phyloP scores from a whole-genome alignment of 352 stramenopile species.

The Pythium guiyangense region DNA sequence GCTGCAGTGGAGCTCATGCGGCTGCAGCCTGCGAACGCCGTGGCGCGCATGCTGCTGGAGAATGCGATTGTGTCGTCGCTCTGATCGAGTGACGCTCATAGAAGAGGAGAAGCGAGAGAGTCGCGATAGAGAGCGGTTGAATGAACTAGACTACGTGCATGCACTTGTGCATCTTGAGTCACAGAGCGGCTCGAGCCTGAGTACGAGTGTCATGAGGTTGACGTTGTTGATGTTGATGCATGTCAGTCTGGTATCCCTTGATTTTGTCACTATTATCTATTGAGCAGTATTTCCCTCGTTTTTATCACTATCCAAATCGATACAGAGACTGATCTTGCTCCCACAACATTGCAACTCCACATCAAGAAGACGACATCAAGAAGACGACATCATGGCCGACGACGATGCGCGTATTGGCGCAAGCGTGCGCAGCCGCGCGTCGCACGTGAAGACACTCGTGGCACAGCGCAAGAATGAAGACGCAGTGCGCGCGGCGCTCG shows the following conservation, averaged over 20 bases:
- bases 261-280: neutral
- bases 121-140: neutral
- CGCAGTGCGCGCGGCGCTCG: conserved; percentile 62
- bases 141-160: neutral
- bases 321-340: neutral
- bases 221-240: too few relatives aligned
- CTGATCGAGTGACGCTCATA: neutral
- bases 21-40: conserved; percentile 66
- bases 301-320: neutral
- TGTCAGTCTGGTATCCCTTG: neutral
- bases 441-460: conserved; percentile 66
- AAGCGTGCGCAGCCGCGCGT: conserved; percentile 51
- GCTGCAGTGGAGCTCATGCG: conserved; percentile 48
- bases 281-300: neutral
- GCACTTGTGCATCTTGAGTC: neutral
- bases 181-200: too few relatives aligned
- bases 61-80: conserved; percentile 55
- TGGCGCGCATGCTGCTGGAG: conserved; percentile 52
- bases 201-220: too few relatives aligned
- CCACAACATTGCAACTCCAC: neutral
- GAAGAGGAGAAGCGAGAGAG: neutral
- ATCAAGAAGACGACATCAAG: neutral
- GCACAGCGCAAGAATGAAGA: conserved; percentile 81
- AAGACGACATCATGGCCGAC: conserved; percentile 32
- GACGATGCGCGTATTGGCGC: conserved; percentile 51